Base-by-base conservation (phyloP, 2,329 filamentous ascomycete species). In the Zalaria sp. region DNA sequence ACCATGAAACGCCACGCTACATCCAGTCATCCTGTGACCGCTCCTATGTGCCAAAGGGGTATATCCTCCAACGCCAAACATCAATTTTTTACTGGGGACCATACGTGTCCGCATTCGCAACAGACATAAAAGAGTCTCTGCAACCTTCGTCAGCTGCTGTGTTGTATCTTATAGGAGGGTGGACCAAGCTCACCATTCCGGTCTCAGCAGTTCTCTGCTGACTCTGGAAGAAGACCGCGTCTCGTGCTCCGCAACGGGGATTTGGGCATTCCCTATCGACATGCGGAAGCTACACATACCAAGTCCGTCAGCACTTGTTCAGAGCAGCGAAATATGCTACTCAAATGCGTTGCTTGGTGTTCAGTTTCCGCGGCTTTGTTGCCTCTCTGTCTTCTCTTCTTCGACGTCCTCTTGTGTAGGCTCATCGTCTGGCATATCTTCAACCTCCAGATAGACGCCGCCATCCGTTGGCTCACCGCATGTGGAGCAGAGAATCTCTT, bases 191-290 rank as follows among this genome's bases (percentile, higher is more conserved):
- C 65, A 96, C 91, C 91, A 98, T 98, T 68, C 91, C 91, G 36
- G 91, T 98, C 64, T 96, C 88, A 38, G 86, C 85, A 52, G 83
- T 94, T 64, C 91, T 83, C 69, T 96, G 88, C 61, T 98, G 91
- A 47, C 88, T 95, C 68, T 98, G 91, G 71, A 98, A 98, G 68
- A 94, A 98, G 46, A 98, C 93, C 37, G 88, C 87, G 66, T 96
- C 88, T 53, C 79, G 77, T 62, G 91, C 83, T 51, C 75, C 73
- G 71, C 93, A 98, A 52, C 44, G 34, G 28, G 39, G 27, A 29
- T 71, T 74, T 40, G 87, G 86, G 67, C 91, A 98, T 46, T 74
- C 73, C 65, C 83, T 86, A 60, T 86, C 84, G 54, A 86, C 81
- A 56, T 88, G 81, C 49, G 91, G 91, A 62, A 96, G 83, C 88